These are phyloP conservation scores for Miscanthus sacchariflorus DNA, from an alignment of 202 grass and related monocot genomes.

Conservation along the genomic window DNA sequence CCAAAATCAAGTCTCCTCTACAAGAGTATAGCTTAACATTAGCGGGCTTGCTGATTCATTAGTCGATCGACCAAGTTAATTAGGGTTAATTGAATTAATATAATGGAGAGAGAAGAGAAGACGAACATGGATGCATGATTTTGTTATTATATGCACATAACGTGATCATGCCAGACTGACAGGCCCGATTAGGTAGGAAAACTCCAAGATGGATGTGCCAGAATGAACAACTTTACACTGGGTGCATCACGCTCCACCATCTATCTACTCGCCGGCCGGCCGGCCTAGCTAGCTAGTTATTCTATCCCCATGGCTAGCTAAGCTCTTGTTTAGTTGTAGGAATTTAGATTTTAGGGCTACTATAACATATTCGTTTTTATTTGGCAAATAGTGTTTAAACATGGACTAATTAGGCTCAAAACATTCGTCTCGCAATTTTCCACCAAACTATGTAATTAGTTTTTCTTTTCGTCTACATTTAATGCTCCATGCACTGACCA, in stretches of 20 bases:
- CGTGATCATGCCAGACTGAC: background rate
- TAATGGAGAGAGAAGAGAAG: background rate
- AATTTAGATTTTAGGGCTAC: no score
- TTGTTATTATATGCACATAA: slow-evolving; percentile 30
- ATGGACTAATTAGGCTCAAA: no score
- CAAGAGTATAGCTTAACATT: background rate
- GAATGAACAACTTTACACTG: background rate
- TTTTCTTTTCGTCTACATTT: no score
- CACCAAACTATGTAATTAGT: no score
- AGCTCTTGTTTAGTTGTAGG: no score
- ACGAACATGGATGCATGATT: background rate
- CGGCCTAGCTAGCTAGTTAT: background rate
- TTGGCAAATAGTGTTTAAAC: no score
- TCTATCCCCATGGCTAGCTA: background rate
- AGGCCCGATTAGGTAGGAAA: slow-evolving; percentile 34
- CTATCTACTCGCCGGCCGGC: background rate
- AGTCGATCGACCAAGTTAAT: background rate
- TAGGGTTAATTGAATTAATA: slow-evolving; percentile 6
- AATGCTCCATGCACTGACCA: no score
- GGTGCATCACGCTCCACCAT: slow-evolving; percentile 29
- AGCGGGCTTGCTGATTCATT: background rate
- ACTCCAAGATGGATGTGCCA: slow-evolving; percentile 30
- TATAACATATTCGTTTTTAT: no score
- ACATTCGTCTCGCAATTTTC: no score
- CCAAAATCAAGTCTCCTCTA: background rate